Base-by-base conservation (phyloP, 495 filamentous ascomycete species). In the Neurospora sp. region DNA sequence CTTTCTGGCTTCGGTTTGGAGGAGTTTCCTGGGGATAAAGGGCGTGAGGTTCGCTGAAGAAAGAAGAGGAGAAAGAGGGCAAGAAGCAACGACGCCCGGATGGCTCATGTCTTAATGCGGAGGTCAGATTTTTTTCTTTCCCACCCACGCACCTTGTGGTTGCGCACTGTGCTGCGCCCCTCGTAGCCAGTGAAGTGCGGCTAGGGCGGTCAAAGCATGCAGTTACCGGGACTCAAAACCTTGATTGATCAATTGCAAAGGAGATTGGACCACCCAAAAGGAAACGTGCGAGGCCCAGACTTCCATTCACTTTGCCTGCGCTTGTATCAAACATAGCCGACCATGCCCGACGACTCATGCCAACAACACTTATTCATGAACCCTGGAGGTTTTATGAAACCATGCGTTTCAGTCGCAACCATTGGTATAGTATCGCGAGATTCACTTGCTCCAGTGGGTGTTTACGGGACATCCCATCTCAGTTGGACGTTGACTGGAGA, bases 71-170 rank as follows among this genome's bases (percentile, higher is more conserved):
- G 74, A 76, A 74, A 76, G 78, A 74, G 76, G 53, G 45, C 71
- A 74, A 75, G 42, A 65, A 65, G 31, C 53, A 65, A 65, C 53
- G 6, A 37, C 53, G 53, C 69, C 68, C 69, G 71, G 68, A 74
- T 76, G 75, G 77, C 73, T 45, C 53, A 35, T 16, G 53, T 65
- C 53, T 65, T 65, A 71, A 59, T 75, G 75, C 72, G 71, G 74
- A 73, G 75, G 75, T 65, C 76, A 78, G 75, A 79, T 77, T 80
- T 79, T 79, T 75, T 78, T 78, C 75, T 73, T 65, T 59, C 65
- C 69, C 40, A 17, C 48, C 68, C 40, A 40, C 53, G 53, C 12
- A 65, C 3, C 12, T 27, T 65, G 27, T 27, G 22, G 27, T 5
- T 14, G 31, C 53, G 53, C 53, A 65, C 53, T 65, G 53, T 65